A percentile compares a stretch with the other conserved stretches of the same genome.
Evolutionary conservation across 2,329 filamentous ascomycete genomes (phyloP).

Genomic region (Colletotrichum navitas): DNA sequence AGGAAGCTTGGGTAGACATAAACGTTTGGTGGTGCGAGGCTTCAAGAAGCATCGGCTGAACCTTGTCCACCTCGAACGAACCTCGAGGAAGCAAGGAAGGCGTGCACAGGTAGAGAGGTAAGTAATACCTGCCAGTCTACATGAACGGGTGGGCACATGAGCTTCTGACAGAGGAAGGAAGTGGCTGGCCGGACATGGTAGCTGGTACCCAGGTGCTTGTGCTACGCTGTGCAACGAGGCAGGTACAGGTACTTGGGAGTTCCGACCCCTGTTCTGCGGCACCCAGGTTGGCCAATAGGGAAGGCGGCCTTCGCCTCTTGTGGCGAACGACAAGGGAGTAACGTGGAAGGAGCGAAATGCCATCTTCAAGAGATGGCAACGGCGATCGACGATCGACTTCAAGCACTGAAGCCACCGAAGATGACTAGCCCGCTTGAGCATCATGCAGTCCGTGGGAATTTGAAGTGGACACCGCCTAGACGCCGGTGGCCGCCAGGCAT

Average conservation of each 20-base stretch:
- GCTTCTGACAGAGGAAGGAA: conserved; percentile 14
- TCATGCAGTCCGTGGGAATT: neutral
- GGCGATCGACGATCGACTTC: neutral
- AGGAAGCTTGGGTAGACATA: conserved; percentile 11
- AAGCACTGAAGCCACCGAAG: neutral
- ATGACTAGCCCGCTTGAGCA: neutral
- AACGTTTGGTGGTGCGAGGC: neutral
- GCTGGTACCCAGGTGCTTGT: neutral
- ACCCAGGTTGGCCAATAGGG: neutral
- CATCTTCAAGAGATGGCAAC: neutral
- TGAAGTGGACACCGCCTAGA: neutral
- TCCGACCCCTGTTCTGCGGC: neutral
- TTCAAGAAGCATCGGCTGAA: conserved; percentile 6
- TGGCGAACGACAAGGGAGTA: neutral
- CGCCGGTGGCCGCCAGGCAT: neutral
- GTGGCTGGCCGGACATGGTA: neutral
- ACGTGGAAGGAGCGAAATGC: neutral
- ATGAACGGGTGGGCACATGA: neutral
- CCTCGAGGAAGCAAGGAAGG: neutral
- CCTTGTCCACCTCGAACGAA: neutral
- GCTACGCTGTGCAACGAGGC: neutral
- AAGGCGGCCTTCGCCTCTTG: neutral
- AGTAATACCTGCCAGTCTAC: neutral
- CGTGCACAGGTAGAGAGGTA: neutral
- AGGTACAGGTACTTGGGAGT: neutral